Evolutionary conservation across 176 grass and related monocot species (phyloP).

Genomic region (Poa annua): DNA sequence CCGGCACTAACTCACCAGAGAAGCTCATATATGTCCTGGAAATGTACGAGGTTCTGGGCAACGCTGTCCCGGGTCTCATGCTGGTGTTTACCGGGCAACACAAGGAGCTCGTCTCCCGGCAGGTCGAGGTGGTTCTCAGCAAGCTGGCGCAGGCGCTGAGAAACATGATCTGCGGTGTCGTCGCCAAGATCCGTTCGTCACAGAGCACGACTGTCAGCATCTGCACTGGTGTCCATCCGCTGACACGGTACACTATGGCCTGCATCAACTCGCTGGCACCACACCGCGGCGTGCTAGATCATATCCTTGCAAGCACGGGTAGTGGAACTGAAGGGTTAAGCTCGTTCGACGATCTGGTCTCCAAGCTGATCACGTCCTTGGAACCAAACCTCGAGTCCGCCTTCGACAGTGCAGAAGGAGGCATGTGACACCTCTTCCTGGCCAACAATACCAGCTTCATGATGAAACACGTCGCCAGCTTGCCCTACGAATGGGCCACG

Average conservation of each 20-base stretch:
- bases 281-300: neutral
- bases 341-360: slow-evolving; percentile 15
- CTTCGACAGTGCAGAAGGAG: neutral
- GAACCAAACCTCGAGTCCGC: slow-evolving; percentile 10
- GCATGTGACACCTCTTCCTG: slow-evolving; percentile 34
- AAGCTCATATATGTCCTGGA: slow-evolving; percentile 39
- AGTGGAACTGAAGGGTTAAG: neutral
- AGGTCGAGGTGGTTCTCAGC: slow-evolving; percentile 9
- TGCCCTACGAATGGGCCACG: slow-evolving; percentile 24
- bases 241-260: slow-evolving; percentile 31
- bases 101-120: slow-evolving; percentile 19
- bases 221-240: slow-evolving; percentile 26
- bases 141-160: slow-evolving; percentile 26
- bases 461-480: neutral
- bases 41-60: slow-evolving; percentile 21
- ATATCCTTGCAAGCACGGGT: neutral
- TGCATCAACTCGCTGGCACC: slow-evolving; percentile 16
- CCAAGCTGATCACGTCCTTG: slow-evolving; percentile 5
- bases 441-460: slow-evolving; percentile 38
- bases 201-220: no score
- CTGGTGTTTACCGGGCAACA: neutral
- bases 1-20: neutral
- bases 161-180: neutral
- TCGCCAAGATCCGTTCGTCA: neutral
- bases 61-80: neutral